These are phyloP conservation scores for Raffaelea deltoideospora DNA, from an alignment of 2,329 filamentous ascomycete genomes.

Conservation along the genomic window DNA sequence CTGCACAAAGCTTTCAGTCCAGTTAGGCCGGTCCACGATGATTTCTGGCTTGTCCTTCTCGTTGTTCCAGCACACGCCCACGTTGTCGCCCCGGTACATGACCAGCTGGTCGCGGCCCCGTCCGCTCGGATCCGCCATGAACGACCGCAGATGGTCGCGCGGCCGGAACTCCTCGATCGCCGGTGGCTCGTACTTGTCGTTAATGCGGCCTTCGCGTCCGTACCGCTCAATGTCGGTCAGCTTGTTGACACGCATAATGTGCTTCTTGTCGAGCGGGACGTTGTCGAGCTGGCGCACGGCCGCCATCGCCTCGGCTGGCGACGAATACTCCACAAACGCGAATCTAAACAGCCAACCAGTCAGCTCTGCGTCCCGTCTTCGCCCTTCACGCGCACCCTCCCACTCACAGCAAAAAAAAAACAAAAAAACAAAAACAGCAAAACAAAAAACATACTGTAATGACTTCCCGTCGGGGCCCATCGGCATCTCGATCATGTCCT, in stretches of 20 bases:
- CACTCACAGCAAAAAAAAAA: too few species aligned
- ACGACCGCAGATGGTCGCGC: conserved; percentile 89
- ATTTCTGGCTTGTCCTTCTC: conserved; percentile 80
- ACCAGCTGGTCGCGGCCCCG: conserved; percentile 90
- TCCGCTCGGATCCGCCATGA: conserved; percentile 64
- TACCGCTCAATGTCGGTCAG: conserved; percentile 95
- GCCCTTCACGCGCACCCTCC: too few species aligned
- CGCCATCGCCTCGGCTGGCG: conserved; percentile 73
- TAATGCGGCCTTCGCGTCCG: conserved; percentile 81
- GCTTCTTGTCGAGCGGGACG: conserved; percentile 86
- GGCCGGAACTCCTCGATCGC: conserved; percentile 73
- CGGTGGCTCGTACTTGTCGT: conserved; percentile 78
- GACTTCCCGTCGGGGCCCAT: conserved; percentile 77
- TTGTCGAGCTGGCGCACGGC: conserved; percentile 81
- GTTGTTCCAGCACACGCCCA: conserved; percentile 97
- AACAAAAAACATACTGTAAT: conserved; percentile 46
- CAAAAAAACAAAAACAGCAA: neutral
- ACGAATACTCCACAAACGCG: conserved; percentile 93
- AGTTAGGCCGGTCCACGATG: conserved; percentile 83
- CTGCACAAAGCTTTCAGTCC: conserved; percentile 96
- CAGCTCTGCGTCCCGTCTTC: too few species aligned
- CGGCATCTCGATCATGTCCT: conserved; percentile 88
- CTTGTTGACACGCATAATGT: conserved; percentile 93
- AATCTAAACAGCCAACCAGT: too few species aligned
- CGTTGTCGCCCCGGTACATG: conserved; percentile 82